phyloP scores from a whole-genome alignment of 495 filamentous ascomycete genomes.

The Penicillium herquei region DNA sequence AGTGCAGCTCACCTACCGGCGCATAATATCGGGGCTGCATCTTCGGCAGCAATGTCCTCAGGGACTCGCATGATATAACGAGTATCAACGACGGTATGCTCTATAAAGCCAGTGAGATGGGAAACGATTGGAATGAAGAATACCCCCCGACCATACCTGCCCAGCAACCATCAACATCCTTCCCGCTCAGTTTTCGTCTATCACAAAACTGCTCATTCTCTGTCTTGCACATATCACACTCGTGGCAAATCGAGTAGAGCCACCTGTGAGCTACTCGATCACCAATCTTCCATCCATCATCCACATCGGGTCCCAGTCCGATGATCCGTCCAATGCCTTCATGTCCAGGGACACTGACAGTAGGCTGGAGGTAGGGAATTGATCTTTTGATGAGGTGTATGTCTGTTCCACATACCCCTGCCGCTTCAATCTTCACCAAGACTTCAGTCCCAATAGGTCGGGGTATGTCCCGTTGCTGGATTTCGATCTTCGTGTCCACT shows the following conservation, averaged over 20 bases:
- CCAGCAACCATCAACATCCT: neutral
- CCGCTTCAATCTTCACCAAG: neutral
- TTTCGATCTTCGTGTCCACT: too few relatives aligned
- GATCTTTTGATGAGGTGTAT: neutral
- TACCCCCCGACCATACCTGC: neutral
- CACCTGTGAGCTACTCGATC: neutral
- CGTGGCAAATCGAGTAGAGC: neutral
- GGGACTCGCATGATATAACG: neutral
- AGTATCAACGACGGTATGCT: neutral
- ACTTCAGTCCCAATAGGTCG: neutral
- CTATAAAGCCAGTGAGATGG: neutral
- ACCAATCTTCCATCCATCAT: neutral
- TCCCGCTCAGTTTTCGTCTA: neutral
- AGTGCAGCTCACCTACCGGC: slow-evolving; percentile 51
- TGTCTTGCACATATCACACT: neutral
- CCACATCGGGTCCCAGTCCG: neutral
- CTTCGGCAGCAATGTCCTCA: neutral
- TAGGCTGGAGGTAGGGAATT: neutral
- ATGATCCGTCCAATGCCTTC: neutral
- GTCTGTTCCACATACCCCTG: neutral
- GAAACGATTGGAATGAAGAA: too few relatives aligned
- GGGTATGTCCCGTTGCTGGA: neutral
- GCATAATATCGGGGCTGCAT: slow-evolving; percentile 63
- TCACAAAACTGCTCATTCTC: neutral
- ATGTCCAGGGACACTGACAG: neutral